Percentiles rank a stretch among this genome's conserved stretches.
These are phyloP conservation scores for Eutrema salsugineum DNA, from an alignment of 441 rosid species.

Conservation along the genomic window DNA sequence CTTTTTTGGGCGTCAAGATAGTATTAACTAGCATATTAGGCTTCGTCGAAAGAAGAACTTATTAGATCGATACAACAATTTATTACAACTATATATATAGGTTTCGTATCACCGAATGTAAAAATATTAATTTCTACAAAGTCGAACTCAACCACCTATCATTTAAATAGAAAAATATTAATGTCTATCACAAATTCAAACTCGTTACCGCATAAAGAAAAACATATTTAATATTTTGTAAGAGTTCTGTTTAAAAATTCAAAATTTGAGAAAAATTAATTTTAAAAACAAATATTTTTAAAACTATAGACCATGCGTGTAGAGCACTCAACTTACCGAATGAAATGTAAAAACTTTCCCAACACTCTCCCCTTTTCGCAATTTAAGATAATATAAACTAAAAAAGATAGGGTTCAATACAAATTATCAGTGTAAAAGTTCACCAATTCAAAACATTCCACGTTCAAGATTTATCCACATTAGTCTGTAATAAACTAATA, in stretches of 20 bases:
- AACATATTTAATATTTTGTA: not conserved
- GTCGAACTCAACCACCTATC: constrained; percentile 2
- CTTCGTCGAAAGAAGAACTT: constrained; percentile 15
- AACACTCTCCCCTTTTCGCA: constrained; percentile 1
- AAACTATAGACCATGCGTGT: not conserved
- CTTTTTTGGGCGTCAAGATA: constrained; percentile 3
- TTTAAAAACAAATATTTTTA: not conserved
- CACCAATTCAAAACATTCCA: constrained; percentile 2
- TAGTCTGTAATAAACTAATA: not conserved
- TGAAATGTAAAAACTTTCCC: not conserved
- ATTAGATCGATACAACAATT: not conserved
- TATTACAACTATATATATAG: not conserved
- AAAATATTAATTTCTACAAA: not conserved
- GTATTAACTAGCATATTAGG: constrained; percentile 21
- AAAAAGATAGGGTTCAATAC: not conserved
- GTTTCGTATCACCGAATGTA: not conserved
- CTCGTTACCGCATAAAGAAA: constrained; percentile 7
- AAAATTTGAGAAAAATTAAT: not conserved
- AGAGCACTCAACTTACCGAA: not conserved
- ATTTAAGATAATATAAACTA: not conserved
- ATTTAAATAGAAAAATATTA: not conserved
- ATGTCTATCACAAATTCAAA: not conserved
- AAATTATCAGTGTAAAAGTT: no score
- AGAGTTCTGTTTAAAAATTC: not conserved
- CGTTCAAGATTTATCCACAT: constrained; percentile 13